Base-by-base conservation (phyloP, 2,329 filamentous ascomycete genomes). In the Orbilia quercus region DNA sequence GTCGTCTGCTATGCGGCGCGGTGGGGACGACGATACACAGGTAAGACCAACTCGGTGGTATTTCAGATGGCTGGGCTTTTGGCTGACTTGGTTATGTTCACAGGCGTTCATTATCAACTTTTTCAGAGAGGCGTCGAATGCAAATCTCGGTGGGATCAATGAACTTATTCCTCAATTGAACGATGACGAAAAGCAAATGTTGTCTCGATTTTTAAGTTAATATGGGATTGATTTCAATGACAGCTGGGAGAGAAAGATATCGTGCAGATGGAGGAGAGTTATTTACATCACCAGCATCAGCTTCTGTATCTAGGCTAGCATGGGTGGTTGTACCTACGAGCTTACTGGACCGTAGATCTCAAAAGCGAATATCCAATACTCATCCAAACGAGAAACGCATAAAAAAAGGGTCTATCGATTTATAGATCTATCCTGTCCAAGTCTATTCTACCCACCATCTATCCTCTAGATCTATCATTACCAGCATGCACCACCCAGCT, bases 161-260 rank as follows among this genome's bases (percentile, higher is more conserved):
- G 79, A 78, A 23, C 63, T 81, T 11, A 81, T 81, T 69, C 74
- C 59, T 16, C 75, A 76, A n/a, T 76, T 82, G 67, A 80, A 76
- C 9, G 77, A 77, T n/a, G 80, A 82, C 44, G 81, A 82, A 79
- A 83, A 84, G 78, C 80, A 83, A 71, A 85, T 85, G 79, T 77
- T 88, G 70, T 76, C 75, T 20, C 53, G 57, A 31, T 55, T 74
- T 40, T 48, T 60, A 18, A 50, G 53, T 54, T 72, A 45, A 72
- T 50, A 44, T 23, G 25, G 38, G 18, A 7, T 47, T 47, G 11
- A 14, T 31, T 31, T 50, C 22, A 28, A 6, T 23, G 36, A 40
- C 36, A 12, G n/a, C 4, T 40, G 4, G 14, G 14, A 14, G 6
- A 7, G 14, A 14, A 12, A 40, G 5, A 40, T 6, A 40, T 12